Evolutionary conservation across 192 early-diverging fungal genomes (phyloP).

Genomic region (Backusella morwellensis): DNA sequence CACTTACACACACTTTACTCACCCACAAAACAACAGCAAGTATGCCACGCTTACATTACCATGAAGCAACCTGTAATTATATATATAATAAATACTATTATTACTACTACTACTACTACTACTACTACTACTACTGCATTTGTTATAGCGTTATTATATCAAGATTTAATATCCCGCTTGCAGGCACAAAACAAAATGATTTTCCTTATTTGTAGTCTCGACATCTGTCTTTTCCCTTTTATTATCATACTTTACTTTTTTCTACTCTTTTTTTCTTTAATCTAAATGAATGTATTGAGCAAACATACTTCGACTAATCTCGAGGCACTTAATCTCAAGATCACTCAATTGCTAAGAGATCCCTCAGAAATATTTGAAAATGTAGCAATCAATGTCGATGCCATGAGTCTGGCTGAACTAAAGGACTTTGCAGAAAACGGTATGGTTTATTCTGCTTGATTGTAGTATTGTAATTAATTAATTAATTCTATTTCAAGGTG

Average conservation of each 20-base stretch:
- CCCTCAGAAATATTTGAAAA: constrained; percentile 1
- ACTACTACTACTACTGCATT: too few relatives aligned
- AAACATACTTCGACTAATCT: constrained; percentile 34
- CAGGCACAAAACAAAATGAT: neutral
- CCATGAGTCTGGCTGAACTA: constrained; percentile 11
- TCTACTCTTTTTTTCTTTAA: neutral
- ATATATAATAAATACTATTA: neutral
- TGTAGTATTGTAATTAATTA: neutral
- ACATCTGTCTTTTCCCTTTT: neutral
- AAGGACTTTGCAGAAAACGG: constrained; percentile 32
- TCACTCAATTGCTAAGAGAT: constrained; percentile 19
- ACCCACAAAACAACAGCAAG: neutral
- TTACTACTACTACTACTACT: too few relatives aligned
- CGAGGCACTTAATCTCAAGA: constrained; percentile 24
- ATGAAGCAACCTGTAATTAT: neutral
- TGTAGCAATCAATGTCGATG: constrained; percentile 14
- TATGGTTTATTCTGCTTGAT: neutral
- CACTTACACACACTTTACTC: neutral
- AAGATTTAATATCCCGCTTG: neutral
- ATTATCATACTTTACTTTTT: neutral
- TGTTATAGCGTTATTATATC: too few relatives aligned
- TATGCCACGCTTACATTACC: neutral
- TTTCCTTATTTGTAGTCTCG: neutral
- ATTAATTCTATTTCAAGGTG: constrained; percentile 17
- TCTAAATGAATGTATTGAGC: constrained; percentile 7